These are phyloP conservation scores for Talaromyces sp. DNA, from an alignment of 2,329 filamentous ascomycete species.

Conservation along the genomic window DNA sequence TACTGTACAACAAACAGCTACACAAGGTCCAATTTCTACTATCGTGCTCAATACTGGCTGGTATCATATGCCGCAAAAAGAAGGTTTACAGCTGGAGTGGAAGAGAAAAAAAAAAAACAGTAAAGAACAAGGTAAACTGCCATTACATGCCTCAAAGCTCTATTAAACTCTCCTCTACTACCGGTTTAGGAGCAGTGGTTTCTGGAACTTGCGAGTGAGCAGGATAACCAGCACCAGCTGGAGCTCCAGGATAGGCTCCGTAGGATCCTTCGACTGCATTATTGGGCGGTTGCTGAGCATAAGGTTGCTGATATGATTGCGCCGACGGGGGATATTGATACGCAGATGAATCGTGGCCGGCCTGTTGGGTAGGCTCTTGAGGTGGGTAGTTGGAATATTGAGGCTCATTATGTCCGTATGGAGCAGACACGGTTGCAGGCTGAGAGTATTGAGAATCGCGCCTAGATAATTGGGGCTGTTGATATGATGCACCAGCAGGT, in stretches of 20 bases:
- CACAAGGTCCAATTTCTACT: neutral
- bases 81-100: neutral
- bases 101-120: neutral
- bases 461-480: conserved; percentile 7
- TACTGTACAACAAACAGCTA: conserved; percentile 3
- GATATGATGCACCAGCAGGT: conserved; percentile 13
- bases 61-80: conserved; percentile 13
- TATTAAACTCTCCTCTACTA: conserved; percentile 29
- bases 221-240: conserved; percentile 14
- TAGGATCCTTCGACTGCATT: conserved; percentile 18
- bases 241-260: conserved; percentile 9
- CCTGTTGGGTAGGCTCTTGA: conserved; percentile 12
- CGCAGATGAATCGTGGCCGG: conserved; percentile 7
- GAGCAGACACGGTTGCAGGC: neutral
- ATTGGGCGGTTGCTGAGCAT: conserved; percentile 15
- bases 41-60: conserved; percentile 8
- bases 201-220: conserved; percentile 20
- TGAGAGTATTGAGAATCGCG: conserved; percentile 16
- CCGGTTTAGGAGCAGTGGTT: conserved; percentile 20
- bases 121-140: neutral
- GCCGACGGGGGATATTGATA: conserved; percentile 3
- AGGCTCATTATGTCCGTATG: conserved; percentile 5
- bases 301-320: conserved; percentile 22
- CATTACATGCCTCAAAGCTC: conserved; percentile 23
- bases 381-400: conserved; percentile 11